Conservation (phyloP, 202 grass and related monocot species). For the Elaeis oleifera region DNA sequence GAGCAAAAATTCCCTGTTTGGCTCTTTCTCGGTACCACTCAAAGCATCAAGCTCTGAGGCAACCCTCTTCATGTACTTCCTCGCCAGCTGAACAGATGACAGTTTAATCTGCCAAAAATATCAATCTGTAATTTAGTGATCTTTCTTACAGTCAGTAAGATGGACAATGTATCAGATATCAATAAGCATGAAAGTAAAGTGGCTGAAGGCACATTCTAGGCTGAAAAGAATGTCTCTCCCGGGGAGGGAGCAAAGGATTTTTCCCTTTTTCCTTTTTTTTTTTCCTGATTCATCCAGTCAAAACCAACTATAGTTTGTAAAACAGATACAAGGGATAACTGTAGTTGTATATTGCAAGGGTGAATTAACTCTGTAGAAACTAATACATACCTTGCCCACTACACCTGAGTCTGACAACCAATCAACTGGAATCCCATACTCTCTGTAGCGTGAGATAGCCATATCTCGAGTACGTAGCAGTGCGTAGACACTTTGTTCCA, state of each 20-base stretch:
- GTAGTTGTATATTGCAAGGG: no score
- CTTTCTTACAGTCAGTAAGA: no score
- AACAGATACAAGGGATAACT: no score
- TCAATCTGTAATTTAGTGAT: not conserved
- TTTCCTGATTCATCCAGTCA: no score
- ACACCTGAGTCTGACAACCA: slow-evolving; percentile 85
- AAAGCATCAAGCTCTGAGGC: slow-evolving; percentile 67
- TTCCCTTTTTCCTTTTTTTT: no score
- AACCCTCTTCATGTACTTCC: slow-evolving; percentile 91
- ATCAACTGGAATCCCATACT: slow-evolving; percentile 82
- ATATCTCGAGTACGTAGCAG: slow-evolving; percentile 87
- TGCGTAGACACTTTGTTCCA: slow-evolving; percentile 90
- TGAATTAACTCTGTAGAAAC: no score
- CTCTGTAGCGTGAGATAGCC: slow-evolving; percentile 66
- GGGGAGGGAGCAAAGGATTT: no score
- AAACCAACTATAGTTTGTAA: no score
- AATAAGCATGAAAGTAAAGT: no score
- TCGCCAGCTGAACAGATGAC: slow-evolving; percentile 84
- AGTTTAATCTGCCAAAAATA: slow-evolving; percentile 63
- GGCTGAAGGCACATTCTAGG: no score
- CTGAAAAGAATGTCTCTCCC: no score
- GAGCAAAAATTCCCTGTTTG: slow-evolving; percentile 84
- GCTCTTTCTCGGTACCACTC: slow-evolving; percentile 67
- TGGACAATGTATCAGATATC: no score
- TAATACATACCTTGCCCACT: slow-evolving; percentile 67